Conservation (phyloP, 2,329 filamentous ascomycete genomes). For the Phyllosticta citriasiana region DNA sequence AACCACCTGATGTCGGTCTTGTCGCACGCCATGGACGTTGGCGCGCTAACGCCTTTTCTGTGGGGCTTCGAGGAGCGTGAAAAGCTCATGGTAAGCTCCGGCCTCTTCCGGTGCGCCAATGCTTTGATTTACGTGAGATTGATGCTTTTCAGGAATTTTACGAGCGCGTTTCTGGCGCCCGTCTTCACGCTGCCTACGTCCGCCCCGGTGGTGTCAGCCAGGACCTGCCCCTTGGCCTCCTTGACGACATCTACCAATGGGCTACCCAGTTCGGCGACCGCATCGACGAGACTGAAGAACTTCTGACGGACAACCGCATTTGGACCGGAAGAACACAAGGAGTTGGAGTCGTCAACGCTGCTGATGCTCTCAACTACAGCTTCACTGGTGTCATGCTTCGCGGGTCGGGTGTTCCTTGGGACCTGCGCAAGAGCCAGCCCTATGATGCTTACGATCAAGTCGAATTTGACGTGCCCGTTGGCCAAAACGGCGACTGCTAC, state of each 20-base stretch:
- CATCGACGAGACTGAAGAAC: constrained; percentile 96
- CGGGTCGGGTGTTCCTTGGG: constrained; percentile 91
- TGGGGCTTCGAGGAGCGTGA: constrained; percentile 99
- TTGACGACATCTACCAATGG: constrained; percentile 99
- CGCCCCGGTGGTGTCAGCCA: constrained; percentile 93
- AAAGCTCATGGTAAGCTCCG: constrained; percentile 84
- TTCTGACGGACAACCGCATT: constrained; percentile 98
- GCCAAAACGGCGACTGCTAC: constrained; percentile 96
- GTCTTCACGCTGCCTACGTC: constrained; percentile 93
- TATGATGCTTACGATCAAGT: constrained; percentile 98
- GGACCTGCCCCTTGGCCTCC: constrained; percentile 83
- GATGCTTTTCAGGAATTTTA: constrained; percentile 74
- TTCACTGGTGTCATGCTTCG: constrained; percentile 98
- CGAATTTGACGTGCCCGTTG: constrained; percentile 95
- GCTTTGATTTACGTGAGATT: background rate
- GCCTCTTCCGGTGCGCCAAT: background rate
- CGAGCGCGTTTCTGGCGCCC: constrained; percentile 95
- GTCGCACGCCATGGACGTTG: constrained; percentile 98
- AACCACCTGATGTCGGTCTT: constrained; percentile 98
- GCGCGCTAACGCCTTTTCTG: constrained; percentile 92
- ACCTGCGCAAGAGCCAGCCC: constrained; percentile 90
- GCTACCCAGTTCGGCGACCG: constrained; percentile 97
- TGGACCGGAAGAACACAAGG: constrained; percentile 92
- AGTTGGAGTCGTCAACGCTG: constrained; percentile 80
- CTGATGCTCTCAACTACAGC: constrained; percentile 92